phyloP scores from a whole-genome alignment of 257 asterid genomes.

The Eucommia ulmoides region DNA sequence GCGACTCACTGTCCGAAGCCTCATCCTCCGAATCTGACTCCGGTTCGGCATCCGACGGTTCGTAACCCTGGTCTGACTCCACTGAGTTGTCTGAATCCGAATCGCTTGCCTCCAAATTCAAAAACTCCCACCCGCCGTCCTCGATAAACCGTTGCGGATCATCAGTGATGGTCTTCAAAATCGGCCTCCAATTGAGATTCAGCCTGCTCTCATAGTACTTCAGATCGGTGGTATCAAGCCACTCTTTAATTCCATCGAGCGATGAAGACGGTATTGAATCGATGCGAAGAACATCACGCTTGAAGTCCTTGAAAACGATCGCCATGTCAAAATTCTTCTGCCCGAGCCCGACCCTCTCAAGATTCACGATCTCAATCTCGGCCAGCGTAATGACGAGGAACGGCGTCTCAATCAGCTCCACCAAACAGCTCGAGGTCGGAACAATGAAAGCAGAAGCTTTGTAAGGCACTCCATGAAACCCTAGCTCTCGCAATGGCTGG shows the following conservation, averaged over 20 bases:
- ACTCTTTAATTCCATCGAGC: constrained; percentile 60
- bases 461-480: constrained; percentile 62
- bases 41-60: constrained; percentile 60
- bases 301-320: constrained; percentile 71
- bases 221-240: constrained; percentile 67
- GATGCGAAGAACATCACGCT: constrained; percentile 49
- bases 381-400: constrained; percentile 46
- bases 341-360: constrained; percentile 78
- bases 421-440: constrained; percentile 63
- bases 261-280: constrained; percentile 63
- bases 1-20: constrained; percentile 45
- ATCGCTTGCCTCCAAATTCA: constrained; percentile 64
- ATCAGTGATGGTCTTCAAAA: constrained; percentile 43
- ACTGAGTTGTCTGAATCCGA: constrained; percentile 51
- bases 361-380: constrained; percentile 63
- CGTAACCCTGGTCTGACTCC: constrained; percentile 60
- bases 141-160: constrained; percentile 61
- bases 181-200: constrained; percentile 68
- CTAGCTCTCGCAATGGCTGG: constrained; percentile 65
- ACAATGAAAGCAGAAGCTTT: constrained; percentile 59
- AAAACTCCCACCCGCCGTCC: constrained; percentile 78
- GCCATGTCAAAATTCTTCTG: constrained; percentile 83
- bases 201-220: constrained; percentile 79
- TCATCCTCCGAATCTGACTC: constrained; percentile 66
- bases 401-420: constrained; percentile 63